Conservation (phyloP, 106 monocot genomes). For the Amphibolis antarctica region DNA sequence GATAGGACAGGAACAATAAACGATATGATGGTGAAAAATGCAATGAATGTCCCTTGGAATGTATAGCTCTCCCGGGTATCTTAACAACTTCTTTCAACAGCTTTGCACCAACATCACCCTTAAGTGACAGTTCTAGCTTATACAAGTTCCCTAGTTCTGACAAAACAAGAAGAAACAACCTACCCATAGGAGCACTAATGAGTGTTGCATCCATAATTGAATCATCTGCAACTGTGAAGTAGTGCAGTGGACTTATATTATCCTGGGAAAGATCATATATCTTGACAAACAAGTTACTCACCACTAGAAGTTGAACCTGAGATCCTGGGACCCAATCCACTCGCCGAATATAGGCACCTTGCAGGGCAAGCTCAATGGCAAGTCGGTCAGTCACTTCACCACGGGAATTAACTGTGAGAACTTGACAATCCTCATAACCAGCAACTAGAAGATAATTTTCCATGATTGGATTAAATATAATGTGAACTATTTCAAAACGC, state of each 20-base stretch:
- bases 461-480: slow-evolving; percentile 68
- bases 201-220: slow-evolving; percentile 83
- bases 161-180: slow-evolving; percentile 68
- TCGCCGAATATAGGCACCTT: slow-evolving; percentile 74
- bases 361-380: slow-evolving; percentile 89
- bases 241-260: slow-evolving; percentile 91
- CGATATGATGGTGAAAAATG: slow-evolving; percentile 63
- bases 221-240: slow-evolving; percentile 71
- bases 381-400: slow-evolving; percentile 98
- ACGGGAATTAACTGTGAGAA: slow-evolving; percentile 86
- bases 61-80: slow-evolving; percentile 29
- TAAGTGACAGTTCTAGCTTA: slow-evolving; percentile 58
- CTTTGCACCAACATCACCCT: slow-evolving; percentile 77
- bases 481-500: slow-evolving; percentile 88
- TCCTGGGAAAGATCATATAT: slow-evolving; percentile 97
- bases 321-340: slow-evolving; percentile 97
- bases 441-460: slow-evolving; percentile 90
- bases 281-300: slow-evolving; percentile 92
- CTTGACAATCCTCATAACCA: slow-evolving; percentile 93
- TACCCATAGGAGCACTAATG: slow-evolving; percentile 72
- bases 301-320: slow-evolving; percentile 91
- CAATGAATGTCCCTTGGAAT: slow-evolving; percentile 57
- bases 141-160: slow-evolving; percentile 62
- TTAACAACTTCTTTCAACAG: slow-evolving; percentile 45
- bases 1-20: slow-evolving; percentile 82